phyloP scores from a whole-genome alignment of 2,329 filamentous ascomycete species.

The Zalaria sp. region DNA sequence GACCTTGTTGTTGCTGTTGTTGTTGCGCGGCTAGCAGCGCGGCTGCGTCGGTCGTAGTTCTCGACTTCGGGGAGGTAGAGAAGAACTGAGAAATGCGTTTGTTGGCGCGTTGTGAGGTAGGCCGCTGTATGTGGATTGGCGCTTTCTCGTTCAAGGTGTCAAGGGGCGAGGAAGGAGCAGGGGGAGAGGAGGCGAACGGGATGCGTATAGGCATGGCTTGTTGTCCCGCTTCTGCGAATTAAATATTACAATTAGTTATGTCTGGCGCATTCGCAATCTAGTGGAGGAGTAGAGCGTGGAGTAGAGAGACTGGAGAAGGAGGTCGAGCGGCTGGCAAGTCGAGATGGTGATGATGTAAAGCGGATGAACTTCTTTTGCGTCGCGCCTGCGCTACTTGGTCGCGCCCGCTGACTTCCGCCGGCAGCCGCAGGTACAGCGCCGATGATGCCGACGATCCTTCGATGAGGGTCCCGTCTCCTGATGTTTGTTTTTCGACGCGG shows the following conservation, averaged over 20 bases:
- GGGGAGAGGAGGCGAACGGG: slow-evolving; percentile 43
- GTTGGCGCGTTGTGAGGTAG: slow-evolving; percentile 8
- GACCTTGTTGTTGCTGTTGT: slow-evolving; percentile 41
- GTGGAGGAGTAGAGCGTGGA: background rate
- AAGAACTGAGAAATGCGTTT: slow-evolving; percentile 13
- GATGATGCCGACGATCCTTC: background rate
- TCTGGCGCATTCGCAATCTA: background rate
- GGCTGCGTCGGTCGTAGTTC: slow-evolving; percentile 23
- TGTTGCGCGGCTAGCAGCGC: slow-evolving; percentile 29
- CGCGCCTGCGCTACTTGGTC: background rate
- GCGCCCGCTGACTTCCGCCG: background rate
- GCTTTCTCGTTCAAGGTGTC: slow-evolving; percentile 41
- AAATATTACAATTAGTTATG: slow-evolving; percentile 4
- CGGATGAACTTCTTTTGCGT: background rate
- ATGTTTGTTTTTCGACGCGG: background rate
- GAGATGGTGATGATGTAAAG: background rate
- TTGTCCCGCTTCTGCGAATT: slow-evolving; percentile 3
- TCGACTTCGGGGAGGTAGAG: slow-evolving; percentile 12
- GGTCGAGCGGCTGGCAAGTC: background rate
- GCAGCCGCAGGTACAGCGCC: background rate
- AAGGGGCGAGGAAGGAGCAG: slow-evolving; percentile 31
- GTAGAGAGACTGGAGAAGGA: background rate
- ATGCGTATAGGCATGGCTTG: slow-evolving; percentile 49
- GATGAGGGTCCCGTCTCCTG: background rate
- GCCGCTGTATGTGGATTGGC: slow-evolving; percentile 16